Evolutionary conservation across 2,329 filamentous ascomycete species (phyloP).

Genomic region (Microdochium paspali): DNA sequence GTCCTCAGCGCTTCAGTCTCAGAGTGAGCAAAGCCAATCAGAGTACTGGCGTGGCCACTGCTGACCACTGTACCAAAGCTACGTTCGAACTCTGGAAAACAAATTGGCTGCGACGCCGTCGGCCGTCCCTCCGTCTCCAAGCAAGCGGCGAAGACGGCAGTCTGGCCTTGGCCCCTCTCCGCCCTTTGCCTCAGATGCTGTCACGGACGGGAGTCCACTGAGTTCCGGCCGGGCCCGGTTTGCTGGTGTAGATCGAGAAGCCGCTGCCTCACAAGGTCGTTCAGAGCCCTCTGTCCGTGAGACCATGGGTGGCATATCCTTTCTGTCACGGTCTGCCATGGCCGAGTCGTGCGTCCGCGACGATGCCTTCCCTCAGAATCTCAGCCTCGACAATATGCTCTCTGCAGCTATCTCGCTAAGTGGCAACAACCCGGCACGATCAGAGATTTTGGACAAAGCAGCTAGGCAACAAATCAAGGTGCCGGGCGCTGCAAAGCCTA

Average conservation of each 20-base stretch:
- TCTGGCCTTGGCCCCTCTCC: neutral
- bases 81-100: neutral
- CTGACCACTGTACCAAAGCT: neutral
- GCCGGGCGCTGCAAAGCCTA: neutral
- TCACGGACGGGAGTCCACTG: neutral
- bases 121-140: neutral
- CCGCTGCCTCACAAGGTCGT: constrained; percentile 6
- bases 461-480: neutral
- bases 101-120: neutral
- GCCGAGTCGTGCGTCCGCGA: constrained; percentile 16
- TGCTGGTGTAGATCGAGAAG: neutral
- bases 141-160: neutral
- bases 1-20: neutral
- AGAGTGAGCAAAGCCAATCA: constrained; percentile 14
- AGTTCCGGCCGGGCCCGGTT: neutral
- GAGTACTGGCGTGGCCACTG: constrained; percentile 5
- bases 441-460: neutral
- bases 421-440: constrained; percentile 3
- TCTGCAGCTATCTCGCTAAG: constrained; percentile 3
- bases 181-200: neutral
- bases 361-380: constrained; percentile 10
- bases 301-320: constrained; percentile 19
- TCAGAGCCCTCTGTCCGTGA: constrained; percentile 9
- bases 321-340: constrained; percentile 19
- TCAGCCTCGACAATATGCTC: constrained; percentile 7